Evolutionary conservation across 306 rosid genomes (phyloP).

Genomic region (Trichosanthes truncata): DNA sequence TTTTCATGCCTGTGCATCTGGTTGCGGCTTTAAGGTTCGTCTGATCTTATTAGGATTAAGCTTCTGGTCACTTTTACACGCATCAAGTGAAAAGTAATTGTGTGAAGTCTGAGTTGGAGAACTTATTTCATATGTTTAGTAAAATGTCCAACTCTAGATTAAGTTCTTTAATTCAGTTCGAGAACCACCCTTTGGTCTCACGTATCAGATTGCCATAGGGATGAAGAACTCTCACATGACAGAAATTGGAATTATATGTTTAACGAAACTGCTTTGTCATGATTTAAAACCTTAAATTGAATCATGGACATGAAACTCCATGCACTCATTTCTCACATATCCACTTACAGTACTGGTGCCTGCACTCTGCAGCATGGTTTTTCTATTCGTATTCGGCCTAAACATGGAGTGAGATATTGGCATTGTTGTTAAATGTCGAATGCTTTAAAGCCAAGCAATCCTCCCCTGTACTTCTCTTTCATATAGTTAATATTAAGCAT

Average conservation of each 20-base stretch:
- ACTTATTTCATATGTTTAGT: neutral
- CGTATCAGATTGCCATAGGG: neutral
- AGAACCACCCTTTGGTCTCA: neutral
- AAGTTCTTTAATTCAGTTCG: neutral
- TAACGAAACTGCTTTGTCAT: neutral
- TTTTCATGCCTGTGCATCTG: constrained; percentile 81
- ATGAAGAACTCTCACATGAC: neutral
- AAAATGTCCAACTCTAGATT: neutral
- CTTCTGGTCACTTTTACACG: neutral
- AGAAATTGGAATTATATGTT: neutral
- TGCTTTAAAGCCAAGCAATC: neutral
- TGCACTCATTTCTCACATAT: neutral
- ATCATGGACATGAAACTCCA: neutral
- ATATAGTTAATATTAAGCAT: neutral
- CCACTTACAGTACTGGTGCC: neutral
- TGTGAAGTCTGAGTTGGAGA: neutral
- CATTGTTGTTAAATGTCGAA: neutral
- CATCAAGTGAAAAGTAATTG: neutral
- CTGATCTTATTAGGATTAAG: neutral
- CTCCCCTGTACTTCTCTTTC: neutral
- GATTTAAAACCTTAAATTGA: neutral
- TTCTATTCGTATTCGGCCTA: neutral
- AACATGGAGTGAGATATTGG: neutral
- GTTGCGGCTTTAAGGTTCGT: constrained; percentile 90
- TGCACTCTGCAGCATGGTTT: neutral